Percentiles rank a stretch among this genome's conserved stretches.
These are phyloP conservation scores for Tetracladium setigerum DNA, from an alignment of 495 filamentous ascomycete species.

Conservation along the genomic window DNA sequence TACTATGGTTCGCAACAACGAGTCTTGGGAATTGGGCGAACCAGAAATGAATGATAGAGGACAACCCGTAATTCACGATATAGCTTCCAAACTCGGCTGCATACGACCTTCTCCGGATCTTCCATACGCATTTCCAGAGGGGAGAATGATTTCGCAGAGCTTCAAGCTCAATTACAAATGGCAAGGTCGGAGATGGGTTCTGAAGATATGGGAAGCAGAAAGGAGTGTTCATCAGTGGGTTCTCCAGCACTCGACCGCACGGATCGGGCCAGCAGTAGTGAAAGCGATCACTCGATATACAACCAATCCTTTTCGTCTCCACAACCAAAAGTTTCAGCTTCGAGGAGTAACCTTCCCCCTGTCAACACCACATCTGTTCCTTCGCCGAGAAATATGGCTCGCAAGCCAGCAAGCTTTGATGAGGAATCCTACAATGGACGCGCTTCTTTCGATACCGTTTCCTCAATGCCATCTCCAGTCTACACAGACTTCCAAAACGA, in stretches of 20 bases:
- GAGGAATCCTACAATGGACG: slow-evolving; percentile 5
- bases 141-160: slow-evolving; percentile 39
- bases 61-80: slow-evolving; percentile 48
- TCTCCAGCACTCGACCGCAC: slow-evolving; percentile 24
- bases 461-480: slow-evolving; percentile 14
- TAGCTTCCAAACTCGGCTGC: slow-evolving; percentile 48
- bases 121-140: slow-evolving; percentile 49
- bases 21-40: slow-evolving; percentile 46
- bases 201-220: slow-evolving; percentile 18
- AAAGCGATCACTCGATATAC: slow-evolving; percentile 46
- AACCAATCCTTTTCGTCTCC: slow-evolving; percentile 15
- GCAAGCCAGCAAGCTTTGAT: background rate
- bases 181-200: slow-evolving; percentile 30
- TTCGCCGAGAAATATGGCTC: slow-evolving; percentile 1
- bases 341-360: background rate
- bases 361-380: background rate
- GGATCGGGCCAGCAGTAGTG: slow-evolving; percentile 43
- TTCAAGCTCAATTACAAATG: slow-evolving; percentile 26
- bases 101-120: slow-evolving; percentile 48
- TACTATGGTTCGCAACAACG: slow-evolving; percentile 45
- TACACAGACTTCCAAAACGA: slow-evolving; percentile 16
- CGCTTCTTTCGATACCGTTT: slow-evolving; percentile 11
- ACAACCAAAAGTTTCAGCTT: slow-evolving; percentile 3
- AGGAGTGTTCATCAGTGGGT: slow-evolving; percentile 12
- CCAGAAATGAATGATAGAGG: slow-evolving; percentile 48